phyloP scores from a whole-genome alignment of 805 yeast genomes.

The Saccharomycopsis capsularis region DNA sequence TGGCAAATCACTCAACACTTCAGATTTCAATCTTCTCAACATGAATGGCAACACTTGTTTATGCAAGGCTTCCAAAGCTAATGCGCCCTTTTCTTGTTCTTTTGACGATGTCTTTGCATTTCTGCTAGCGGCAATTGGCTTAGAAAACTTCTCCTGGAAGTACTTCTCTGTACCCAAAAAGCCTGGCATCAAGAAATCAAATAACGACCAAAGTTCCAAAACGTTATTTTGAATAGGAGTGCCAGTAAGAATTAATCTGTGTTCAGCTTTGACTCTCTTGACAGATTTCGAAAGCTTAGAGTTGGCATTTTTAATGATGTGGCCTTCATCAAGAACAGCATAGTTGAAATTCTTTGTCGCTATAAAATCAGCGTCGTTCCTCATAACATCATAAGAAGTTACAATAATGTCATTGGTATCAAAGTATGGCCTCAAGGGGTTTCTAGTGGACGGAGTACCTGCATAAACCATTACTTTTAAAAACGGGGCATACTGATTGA shows the following conservation, averaged over 20 bases:
- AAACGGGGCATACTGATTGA: constrained; percentile 83
- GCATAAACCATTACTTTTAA: constrained; percentile 79
- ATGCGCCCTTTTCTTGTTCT: constrained; percentile 95
- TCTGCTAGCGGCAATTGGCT: constrained; percentile 92
- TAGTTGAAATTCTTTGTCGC: constrained; percentile 69
- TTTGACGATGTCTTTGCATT: constrained; percentile 81
- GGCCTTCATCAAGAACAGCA: constrained; percentile 97
- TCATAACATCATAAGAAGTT: constrained; percentile 92
- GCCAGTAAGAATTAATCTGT: constrained; percentile 85
- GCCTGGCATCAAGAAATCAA: constrained; percentile 98
- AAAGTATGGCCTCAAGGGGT: constrained; percentile 46
- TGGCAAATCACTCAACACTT: constrained; percentile 90
- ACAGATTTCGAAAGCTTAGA: constrained; percentile 88
- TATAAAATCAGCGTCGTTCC: constrained; percentile 76
- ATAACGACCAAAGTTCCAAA: constrained; percentile 92
- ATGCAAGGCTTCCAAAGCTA: constrained; percentile 92
- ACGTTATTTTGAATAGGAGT: constrained; percentile 98
- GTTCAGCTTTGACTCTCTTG: constrained; percentile 75
- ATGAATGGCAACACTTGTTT: constrained; percentile 95
- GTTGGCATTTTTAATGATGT: constrained; percentile 85
- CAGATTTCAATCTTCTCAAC: constrained; percentile 93
- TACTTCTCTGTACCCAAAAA: constrained; percentile 91
- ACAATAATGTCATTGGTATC: constrained; percentile 72
- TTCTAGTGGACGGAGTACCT: constrained; percentile 79
- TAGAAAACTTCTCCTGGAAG: constrained; percentile 93